phyloP scores from a whole-genome alignment of 345 rosid species.

The Corchorus capsularis region DNA sequence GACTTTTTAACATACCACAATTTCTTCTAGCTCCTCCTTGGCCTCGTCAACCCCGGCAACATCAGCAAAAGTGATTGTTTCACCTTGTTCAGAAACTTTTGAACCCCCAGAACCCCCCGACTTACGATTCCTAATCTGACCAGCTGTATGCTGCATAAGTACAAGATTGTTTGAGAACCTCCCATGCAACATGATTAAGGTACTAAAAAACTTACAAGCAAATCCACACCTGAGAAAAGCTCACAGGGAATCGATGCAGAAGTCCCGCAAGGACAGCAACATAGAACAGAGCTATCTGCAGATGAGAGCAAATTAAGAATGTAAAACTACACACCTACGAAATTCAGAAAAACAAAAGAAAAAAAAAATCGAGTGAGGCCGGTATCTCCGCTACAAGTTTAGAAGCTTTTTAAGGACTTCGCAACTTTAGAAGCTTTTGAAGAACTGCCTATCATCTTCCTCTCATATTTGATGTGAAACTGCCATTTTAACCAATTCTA shows the following conservation, averaged over 20 bases:
- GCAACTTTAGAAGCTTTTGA: neutral
- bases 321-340: constrained; percentile 1
- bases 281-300: constrained; percentile 81
- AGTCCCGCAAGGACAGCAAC: constrained; percentile 82
- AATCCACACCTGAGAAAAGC: constrained; percentile 70
- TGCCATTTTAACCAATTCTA: neutral
- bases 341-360: neutral
- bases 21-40: constrained; percentile 97
- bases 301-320: constrained; percentile 19
- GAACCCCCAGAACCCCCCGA: constrained; percentile 64
- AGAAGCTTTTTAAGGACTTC: neutral
- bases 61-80: constrained; percentile 84
- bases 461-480: neutral
- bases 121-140: constrained; percentile 76
- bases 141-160: constrained; percentile 62
- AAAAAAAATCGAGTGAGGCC: neutral
- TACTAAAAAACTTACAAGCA: neutral
- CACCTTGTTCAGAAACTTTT: constrained; percentile 73
- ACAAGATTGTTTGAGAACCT: constrained; percentile 24
- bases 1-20: constrained; percentile 61
- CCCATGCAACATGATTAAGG: constrained; percentile 18
- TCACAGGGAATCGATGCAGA: constrained; percentile 73
- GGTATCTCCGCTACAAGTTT: neutral
- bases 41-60: constrained; percentile 99
- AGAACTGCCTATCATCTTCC: neutral